Base-by-base conservation (phyloP, 1,139 yeast genomes). In the Pichia norvegensis region DNA sequence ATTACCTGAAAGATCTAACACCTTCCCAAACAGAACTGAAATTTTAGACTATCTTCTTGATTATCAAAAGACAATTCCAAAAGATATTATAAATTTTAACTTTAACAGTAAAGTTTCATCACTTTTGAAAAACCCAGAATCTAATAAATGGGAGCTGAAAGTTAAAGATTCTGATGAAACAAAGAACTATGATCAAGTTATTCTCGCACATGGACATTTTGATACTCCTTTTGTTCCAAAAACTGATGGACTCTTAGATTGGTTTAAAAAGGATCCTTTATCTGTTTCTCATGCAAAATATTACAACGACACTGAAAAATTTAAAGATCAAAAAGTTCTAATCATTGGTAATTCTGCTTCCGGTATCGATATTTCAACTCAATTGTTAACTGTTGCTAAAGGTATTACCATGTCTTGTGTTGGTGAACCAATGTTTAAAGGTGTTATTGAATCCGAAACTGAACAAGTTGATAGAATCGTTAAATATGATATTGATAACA, bases 171-270 rank as follows among this genome's bases (percentile, higher is more conserved):
- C 43, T 2, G 36, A 40, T 10, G 39, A 40, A 19, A 42, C 48
- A 6, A 44, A 37, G 9, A 33, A 36, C 14, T 74, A 71, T 53
- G 78, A 74, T 55, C 71, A 70, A 13, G 67, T 73, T 17, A 60
- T 73, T 31, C 61, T 74, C 19, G 76, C 77, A 14, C 73, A 69
- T 52, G 79, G 79, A 10, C 79, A 74, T 58, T 72, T 68, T 48
- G 71, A 70, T 44, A 54, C 61, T 4, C 77, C 79, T 0, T 69
- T 55, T 47, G 65, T 73, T 29, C 79, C 79, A 1, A 63, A 65
- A 14, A 68, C 70, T 2, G 56, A 58, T 1, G 78, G 79, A 1
- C 55, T 74, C 10, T 47, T 58, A 10, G 61, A 65, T 5, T 74
- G 78, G 78, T 47, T 45, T 20, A 25, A 46, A 4, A 46, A 46